phyloP scores from a whole-genome alignment of 345 rosid genomes.

The Citrus reticulata region DNA sequence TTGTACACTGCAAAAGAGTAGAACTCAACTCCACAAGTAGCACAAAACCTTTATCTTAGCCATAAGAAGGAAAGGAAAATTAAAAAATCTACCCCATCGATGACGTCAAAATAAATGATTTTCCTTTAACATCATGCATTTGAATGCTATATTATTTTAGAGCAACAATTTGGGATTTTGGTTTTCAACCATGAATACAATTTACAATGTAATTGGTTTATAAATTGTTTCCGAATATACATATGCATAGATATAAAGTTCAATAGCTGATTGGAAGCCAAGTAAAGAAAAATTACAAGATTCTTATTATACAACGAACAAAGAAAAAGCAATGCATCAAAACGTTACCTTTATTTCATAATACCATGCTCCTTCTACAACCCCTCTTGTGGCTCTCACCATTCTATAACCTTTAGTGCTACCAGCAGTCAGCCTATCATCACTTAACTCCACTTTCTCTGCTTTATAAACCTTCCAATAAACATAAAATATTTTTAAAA shows the following conservation, averaged over 20 bases:
- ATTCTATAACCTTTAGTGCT: conserved; percentile 91
- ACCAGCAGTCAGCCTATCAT: conserved; percentile 81
- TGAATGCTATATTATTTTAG: background rate
- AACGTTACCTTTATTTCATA: conserved; percentile 54
- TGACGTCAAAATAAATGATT: background rate
- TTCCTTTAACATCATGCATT: background rate
- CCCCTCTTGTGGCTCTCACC: conserved; percentile 97
- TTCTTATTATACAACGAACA: background rate
- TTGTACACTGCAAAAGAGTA: background rate
- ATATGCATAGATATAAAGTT: background rate
- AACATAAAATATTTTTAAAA: background rate
- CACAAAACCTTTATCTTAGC: background rate
- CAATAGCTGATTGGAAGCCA: background rate
- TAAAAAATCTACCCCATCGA: background rate
- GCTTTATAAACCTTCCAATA: conserved; percentile 71
- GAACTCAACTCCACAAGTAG: background rate
- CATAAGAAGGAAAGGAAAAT: background rate
- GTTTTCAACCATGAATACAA: background rate
- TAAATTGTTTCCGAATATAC: background rate
- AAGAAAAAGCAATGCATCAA: background rate
- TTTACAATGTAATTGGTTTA: background rate
- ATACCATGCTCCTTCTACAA: conserved; percentile 96
- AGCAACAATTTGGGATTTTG: background rate
- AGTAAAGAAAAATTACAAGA: background rate
- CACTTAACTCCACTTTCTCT: conserved; percentile 88